phyloP scores from a whole-genome alignment of 306 rosid species.

The Prunus salicina region DNA sequence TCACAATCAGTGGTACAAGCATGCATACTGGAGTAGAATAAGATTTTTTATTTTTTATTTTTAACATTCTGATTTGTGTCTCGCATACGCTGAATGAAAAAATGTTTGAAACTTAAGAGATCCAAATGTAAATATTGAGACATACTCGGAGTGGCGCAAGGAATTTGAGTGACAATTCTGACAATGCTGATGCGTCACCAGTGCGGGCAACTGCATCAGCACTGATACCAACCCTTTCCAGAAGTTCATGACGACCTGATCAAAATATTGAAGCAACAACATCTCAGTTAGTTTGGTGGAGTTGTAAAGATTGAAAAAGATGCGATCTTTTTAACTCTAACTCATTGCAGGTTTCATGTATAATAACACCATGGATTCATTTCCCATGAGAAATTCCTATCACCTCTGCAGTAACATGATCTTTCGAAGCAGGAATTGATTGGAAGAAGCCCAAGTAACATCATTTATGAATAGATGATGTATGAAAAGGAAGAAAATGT shows the following conservation, averaged over 20 bases:
- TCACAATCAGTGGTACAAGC: background rate
- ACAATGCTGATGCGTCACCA: constrained; percentile 71
- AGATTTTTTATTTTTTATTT: no score
- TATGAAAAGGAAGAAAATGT: background rate
- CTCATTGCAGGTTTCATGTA: background rate
- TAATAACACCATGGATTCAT: background rate
- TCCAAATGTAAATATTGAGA: background rate
- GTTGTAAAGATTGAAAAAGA: background rate
- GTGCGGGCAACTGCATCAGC: constrained; percentile 63
- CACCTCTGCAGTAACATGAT: background rate
- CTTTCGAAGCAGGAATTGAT: background rate
- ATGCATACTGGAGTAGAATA: background rate
- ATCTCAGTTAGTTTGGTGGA: constrained; percentile 6
- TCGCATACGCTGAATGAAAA: background rate
- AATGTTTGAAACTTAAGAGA: background rate
- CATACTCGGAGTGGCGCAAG: constrained; percentile 84
- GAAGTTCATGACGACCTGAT: constrained; percentile 75
- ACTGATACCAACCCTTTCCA: constrained; percentile 55
- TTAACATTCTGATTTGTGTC: background rate
- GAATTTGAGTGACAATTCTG: constrained; percentile 72
- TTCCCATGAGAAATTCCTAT: background rate
- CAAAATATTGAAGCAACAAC: constrained; percentile 22
- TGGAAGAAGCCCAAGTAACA: background rate
- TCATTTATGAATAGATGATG: background rate
- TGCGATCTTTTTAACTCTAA: background rate